Evolutionary conservation across 2,329 filamentous ascomycete genomes (phyloP).

Genomic region (Alternaria hordeiaustralica): DNA sequence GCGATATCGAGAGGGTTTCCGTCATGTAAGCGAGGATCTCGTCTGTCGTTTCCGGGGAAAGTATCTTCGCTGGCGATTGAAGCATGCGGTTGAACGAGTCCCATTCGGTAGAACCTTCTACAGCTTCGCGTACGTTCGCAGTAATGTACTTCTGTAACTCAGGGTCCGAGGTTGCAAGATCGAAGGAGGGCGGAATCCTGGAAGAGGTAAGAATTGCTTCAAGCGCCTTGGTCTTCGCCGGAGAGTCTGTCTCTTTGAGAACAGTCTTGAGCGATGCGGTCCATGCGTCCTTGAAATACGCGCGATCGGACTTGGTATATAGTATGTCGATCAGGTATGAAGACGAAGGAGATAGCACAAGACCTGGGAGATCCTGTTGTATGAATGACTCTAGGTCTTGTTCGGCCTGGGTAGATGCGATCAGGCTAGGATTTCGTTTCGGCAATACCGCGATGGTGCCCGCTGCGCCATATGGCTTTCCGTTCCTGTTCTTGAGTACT

Average conservation of each 20-base stretch:
- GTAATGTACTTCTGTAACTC: slow-evolving; percentile 48
- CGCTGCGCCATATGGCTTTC: slow-evolving; percentile 71
- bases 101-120: slow-evolving; percentile 45
- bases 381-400: slow-evolving; percentile 56
- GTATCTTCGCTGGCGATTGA: slow-evolving; percentile 39
- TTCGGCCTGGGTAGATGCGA: slow-evolving; percentile 52
- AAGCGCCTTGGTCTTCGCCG: slow-evolving; percentile 36
- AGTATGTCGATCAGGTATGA: slow-evolving; percentile 71
- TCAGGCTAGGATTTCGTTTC: slow-evolving; percentile 51
- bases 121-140: slow-evolving; percentile 35
- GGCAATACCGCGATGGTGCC: slow-evolving; percentile 63
- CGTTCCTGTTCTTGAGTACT: slow-evolving; percentile 61
- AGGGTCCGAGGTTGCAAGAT: slow-evolving; percentile 42
- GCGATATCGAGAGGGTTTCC: slow-evolving; percentile 46
- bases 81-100: slow-evolving; percentile 46
- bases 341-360: slow-evolving; percentile 74
- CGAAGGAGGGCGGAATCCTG: slow-evolving; percentile 43
- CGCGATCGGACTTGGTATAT: slow-evolving; percentile 52
- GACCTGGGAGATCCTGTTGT: slow-evolving; percentile 60
- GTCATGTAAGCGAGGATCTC: slow-evolving; percentile 49
- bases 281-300: slow-evolving; percentile 41
- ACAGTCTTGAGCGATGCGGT: slow-evolving; percentile 36
- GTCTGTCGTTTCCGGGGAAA: slow-evolving; percentile 48
- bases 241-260: slow-evolving; percentile 36
- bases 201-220: slow-evolving; percentile 45